Conservation (phyloP, 441 rosid genomes). For the Gossypium trilobum region DNA sequence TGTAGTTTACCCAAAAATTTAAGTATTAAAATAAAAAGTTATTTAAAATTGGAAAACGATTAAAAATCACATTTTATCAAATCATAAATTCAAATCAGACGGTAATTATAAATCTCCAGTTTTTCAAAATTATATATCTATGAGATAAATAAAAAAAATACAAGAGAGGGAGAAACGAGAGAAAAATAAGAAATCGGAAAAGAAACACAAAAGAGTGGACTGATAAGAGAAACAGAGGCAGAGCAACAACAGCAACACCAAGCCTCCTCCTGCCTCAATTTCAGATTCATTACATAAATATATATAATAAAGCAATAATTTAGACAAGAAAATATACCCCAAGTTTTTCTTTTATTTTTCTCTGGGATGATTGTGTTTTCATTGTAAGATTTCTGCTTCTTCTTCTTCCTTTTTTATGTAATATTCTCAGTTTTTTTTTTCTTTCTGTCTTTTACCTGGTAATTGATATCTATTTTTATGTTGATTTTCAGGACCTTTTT, state of each 20-base stretch:
- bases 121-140: too few species aligned
- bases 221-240: neutral
- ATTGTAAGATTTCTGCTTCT: conserved; percentile 16
- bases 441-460: conserved; percentile 4
- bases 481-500: conserved; percentile 13
- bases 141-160: neutral
- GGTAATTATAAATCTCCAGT: conserved; percentile 5
- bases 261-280: neutral
- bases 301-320: conserved; percentile 5
- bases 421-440: neutral
- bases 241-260: neutral
- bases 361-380: conserved; percentile 16
- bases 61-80: conserved; percentile 4
- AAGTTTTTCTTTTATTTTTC: neutral
- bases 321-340: neutral
- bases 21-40: neutral
- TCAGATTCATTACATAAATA: neutral
- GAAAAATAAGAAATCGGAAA: too few species aligned
- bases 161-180: neutral
- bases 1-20: neutral
- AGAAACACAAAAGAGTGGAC: neutral
- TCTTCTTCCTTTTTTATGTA: neutral
- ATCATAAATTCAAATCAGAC: conserved; percentile 22
- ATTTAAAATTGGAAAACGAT: too few species aligned
- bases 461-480: neutral